A percentile compares a stretch with the other conserved stretches of the same genome.
Conservation (phyloP, 306 rosid genomes). For the Quercus rubra region DNA sequence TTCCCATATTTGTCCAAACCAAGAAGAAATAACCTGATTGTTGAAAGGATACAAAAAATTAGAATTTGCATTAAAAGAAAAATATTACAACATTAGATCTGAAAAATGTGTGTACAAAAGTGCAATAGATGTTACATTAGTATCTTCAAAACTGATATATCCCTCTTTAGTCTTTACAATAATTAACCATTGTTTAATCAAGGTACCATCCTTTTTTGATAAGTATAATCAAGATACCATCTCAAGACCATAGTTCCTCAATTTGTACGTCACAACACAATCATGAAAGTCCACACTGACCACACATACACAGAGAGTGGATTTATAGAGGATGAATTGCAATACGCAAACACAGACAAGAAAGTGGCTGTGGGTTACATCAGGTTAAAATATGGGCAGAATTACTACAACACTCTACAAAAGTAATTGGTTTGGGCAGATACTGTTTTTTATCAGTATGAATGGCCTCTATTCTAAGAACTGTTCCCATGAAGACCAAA, state of each 20-base stretch:
- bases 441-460: background rate
- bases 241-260: background rate
- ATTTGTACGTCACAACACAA: background rate
- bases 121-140: background rate
- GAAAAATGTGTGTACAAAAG: background rate
- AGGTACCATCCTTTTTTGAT: background rate
- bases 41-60: background rate
- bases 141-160: background rate
- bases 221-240: background rate
- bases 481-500: too few relatives aligned
- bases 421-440: background rate
- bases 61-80: background rate
- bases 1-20: conserved; percentile 95
- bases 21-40: conserved; percentile 79
- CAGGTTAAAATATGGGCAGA: background rate
- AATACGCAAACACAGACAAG: background rate
- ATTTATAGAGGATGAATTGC: background rate
- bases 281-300: background rate
- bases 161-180: background rate
- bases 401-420: background rate
- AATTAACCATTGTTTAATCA: background rate
- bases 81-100: background rate
- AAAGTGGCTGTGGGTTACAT: background rate
- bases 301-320: background rate
- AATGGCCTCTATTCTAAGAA: too few relatives aligned